Base-by-base conservation (phyloP, 768 basidiomycete genomes). In the Boletellus emodensis region DNA sequence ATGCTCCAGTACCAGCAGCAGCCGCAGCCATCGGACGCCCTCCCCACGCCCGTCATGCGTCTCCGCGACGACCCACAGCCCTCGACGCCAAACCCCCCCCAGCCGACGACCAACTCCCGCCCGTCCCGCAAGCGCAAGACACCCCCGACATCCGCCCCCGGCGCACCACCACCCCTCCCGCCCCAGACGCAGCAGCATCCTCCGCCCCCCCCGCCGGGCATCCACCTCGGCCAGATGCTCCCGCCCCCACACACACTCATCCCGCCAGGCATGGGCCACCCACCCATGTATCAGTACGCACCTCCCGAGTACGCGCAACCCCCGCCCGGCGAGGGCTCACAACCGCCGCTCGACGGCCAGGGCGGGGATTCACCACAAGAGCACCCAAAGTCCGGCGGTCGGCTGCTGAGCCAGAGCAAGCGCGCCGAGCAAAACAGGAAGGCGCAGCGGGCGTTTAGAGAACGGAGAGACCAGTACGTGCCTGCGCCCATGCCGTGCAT, bases 361-460 rank as follows among this genome's bases (percentile, higher is more conserved):
- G 15, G 39, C 26, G 1, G 14, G 15, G 59, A 59, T 24, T 32
- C 9, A 1, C 43, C 28, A 30, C 32, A 54, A 52, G 46, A 49
- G 0, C 3, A 15, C 13, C 0, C 17, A 41, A 64, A 64, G 53
- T 14, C 40, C 3, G 67, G 70, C 17, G 77, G 77, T 22, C 75
- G 90, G 41, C 70, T 81, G 11, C 74, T 93, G 44, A 89, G 85
- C 67, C 82, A 78, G 62, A 87, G 84, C 64, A 94, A 93, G 64
- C 81, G 93, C 10, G 93, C 93, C 38, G 93, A 94, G 61, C 93
- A 96, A 73, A 96, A 96, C 67, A 79, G 93, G 59, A 94, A 93
- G 68, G 93, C 93, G 0, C 93, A 96, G 71, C 79, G 92, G 37
- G 92, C 91, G 2, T 96, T 94, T 68, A 74, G 93, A 53, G 89